These are phyloP conservation scores for Neurospora sp. DNA, from an alignment of 495 filamentous ascomycete genomes.

Conservation along the genomic window DNA sequence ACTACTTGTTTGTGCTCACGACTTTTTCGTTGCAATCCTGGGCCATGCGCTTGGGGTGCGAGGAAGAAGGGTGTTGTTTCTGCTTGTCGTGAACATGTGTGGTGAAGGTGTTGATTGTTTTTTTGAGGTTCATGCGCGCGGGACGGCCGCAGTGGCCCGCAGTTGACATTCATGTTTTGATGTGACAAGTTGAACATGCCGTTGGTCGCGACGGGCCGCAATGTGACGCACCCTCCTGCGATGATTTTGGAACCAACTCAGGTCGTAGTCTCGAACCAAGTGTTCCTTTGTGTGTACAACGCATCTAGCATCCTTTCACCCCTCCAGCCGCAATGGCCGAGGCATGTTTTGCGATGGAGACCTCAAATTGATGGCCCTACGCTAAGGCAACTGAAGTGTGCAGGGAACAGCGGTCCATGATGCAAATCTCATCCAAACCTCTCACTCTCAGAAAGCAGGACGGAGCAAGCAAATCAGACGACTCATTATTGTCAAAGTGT, in stretches of 20 bases:
- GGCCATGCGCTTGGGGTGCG: constrained; percentile 46
- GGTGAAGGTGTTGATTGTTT: neutral
- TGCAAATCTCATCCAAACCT: neutral
- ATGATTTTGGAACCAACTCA: neutral
- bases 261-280: neutral
- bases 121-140: neutral
- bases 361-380: neutral
- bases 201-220: neutral
- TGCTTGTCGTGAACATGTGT: neutral
- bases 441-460: neutral
- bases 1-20: neutral
- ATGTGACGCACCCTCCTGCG: neutral
- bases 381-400: neutral
- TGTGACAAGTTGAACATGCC: neutral
- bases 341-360: neutral
- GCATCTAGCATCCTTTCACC: neutral
- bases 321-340: neutral
- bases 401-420: neutral
- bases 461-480: neutral
- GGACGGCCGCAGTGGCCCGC: neutral
- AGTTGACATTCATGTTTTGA: neutral
- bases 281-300: neutral
- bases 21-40: constrained; percentile 40
- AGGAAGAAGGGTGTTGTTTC: constrained; percentile 42
- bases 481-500: neutral